Evolutionary conservation across 495 filamentous ascomycete genomes (phyloP).

Genomic region (Hypoxylon fragiforme): DNA sequence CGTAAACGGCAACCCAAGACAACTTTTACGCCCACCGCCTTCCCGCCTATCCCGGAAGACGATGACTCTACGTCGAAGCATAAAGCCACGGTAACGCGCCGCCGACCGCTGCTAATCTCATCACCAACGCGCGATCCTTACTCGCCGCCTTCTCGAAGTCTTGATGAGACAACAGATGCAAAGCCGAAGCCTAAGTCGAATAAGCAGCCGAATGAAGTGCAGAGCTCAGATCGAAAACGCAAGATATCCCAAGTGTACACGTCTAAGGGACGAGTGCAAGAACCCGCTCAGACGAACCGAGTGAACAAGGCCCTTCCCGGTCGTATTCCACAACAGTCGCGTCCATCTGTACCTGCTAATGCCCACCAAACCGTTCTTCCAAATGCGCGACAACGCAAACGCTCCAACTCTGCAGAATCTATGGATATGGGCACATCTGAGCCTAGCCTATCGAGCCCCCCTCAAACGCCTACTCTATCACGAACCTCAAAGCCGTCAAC

Average conservation of each 20-base stretch:
- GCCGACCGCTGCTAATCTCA: slow-evolving; percentile 20
- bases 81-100: slow-evolving; percentile 22
- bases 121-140: slow-evolving; percentile 22
- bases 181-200: slow-evolving; percentile 10
- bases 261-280: slow-evolving; percentile 25
- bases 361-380: neutral
- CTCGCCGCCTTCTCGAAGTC: slow-evolving; percentile 9
- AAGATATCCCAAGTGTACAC: slow-evolving; percentile 38
- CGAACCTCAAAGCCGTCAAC: slow-evolving; percentile 19
- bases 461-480: slow-evolving; percentile 31
- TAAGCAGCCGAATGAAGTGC: neutral
- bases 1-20: slow-evolving; percentile 37
- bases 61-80: slow-evolving; percentile 30
- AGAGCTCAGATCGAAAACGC: slow-evolving; percentile 32
- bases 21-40: slow-evolving; percentile 29
- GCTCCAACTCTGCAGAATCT: slow-evolving; percentile 7
- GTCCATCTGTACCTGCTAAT: slow-evolving; percentile 12
- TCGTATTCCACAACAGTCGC: slow-evolving; percentile 22
- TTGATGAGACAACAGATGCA: slow-evolving; percentile 8
- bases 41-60: slow-evolving; percentile 37
- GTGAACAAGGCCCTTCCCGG: neutral
- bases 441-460: slow-evolving; percentile 35
- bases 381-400: slow-evolving; percentile 11
- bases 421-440: slow-evolving; percentile 23
- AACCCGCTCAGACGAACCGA: neutral